Base-by-base conservation (phyloP, 1,139 yeast genomes). In the Yamadazyma spencermartinsiae region DNA sequence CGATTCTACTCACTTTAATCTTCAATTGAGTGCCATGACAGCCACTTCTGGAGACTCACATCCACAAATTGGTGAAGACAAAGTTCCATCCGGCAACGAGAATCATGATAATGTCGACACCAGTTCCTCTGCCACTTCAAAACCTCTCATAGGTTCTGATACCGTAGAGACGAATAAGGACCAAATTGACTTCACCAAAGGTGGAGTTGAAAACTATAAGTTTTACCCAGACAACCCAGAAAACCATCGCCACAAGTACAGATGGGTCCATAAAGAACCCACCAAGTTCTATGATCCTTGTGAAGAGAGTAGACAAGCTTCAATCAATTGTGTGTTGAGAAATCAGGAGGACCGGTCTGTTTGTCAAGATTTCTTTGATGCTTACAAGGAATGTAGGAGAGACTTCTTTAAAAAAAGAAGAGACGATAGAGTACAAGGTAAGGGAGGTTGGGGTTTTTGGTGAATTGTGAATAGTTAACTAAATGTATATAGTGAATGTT, bases 271-370 rank as follows among this genome's bases (percentile, higher is more conserved):
- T 58, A 89, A 90, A 53, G 89, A 79, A 31, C 86, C 95, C 2
- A 82, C 95, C 5, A 80, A 84, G 58, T 92, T 75, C 59, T 90
- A 85, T 55, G 97, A 92, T 56, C 98, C 98, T 0, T 92, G 98
- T 61, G 86, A 83, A 40, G 90, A 88, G 55, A 84, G 95, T 32
- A 74, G 96, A 16, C 83, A 81, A 57, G 92, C 95, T 75, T 86
- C 96, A 25, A 68, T 89, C 51, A 79, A 77, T 48, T 92, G 98
- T 52, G 68, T 92, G 56, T 62, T 82, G 44, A 78, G 88, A 54
- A 78, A 85, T 54, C 90, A 83, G 52, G 92, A 87, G 47, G 81
- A 77, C 45, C 78, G 82, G 47, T 75, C 78, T 19, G 79, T 79
- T 43, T 92, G 98, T 59, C 78, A 75, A 46, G 95, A 86, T 46